Percentiles rank a stretch among this genome's conserved stretches.
Evolutionary conservation across 192 early-diverging fungal genomes (phyloP).

Genomic region (Entophlyctis luteolus): DNA sequence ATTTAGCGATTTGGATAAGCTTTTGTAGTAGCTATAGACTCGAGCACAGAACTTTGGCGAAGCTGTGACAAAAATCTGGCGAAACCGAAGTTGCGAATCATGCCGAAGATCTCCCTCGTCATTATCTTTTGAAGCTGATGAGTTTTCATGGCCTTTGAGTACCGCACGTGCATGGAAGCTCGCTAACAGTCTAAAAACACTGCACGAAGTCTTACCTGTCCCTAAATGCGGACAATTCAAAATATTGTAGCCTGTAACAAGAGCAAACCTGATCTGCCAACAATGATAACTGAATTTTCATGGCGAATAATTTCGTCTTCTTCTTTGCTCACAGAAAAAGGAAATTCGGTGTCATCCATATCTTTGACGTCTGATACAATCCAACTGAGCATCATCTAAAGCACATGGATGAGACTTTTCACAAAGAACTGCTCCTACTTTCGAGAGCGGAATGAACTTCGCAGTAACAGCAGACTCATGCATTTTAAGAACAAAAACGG

Average conservation of each 20-base stretch:
- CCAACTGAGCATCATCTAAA: constrained; percentile 13
- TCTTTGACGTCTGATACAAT: background rate
- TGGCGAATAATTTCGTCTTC: constrained; percentile 23
- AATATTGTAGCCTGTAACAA: no score
- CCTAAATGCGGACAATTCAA: no score
- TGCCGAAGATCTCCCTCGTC: no score
- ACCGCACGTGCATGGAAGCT: background rate
- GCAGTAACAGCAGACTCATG: constrained; percentile 30
- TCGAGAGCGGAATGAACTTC: constrained; percentile 31
- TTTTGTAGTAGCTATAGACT: constrained; percentile 20
- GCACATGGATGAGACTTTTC: background rate
- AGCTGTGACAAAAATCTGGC: constrained; percentile 32
- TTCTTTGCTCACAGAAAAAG: constrained; percentile 24
- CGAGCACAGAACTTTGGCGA: constrained; percentile 30
- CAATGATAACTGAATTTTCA: constrained; percentile 13
- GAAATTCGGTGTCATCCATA: constrained; percentile 26
- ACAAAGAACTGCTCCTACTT: background rate
- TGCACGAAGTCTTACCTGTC: constrained; percentile 29
- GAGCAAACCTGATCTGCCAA: constrained; percentile 22
- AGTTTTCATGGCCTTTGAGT: background rate
- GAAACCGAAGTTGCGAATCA: background rate
- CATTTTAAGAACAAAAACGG: constrained; percentile 8
- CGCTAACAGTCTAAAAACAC: constrained; percentile 22
- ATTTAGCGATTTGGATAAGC: background rate
- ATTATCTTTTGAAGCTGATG: background rate